Base-by-base conservation (phyloP, 1,284 basidiomycete species). In the Ceratobasidium sp. region DNA sequence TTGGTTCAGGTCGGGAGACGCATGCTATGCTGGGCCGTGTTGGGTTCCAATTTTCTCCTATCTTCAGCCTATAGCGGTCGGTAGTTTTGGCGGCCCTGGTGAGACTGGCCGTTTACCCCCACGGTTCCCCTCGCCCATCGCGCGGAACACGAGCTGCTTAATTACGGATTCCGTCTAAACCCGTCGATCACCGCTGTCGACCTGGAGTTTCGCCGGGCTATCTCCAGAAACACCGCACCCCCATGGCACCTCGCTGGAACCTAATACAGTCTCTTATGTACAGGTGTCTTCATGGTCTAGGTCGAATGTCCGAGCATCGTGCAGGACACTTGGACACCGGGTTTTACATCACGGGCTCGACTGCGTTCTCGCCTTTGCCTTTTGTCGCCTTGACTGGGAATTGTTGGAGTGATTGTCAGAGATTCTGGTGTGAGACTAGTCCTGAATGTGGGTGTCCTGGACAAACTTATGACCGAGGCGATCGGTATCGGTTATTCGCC, bases 381-480 rank as follows among this genome's bases (percentile, higher is more conserved):
- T 59, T 59, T 62, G 39, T 41, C n/a, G 5, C 53, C 43, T 46
- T 62, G 39, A 43, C 59, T 46, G 59, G 41, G 39, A 43, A 46
- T 13, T 22, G 16, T 62, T 22, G 8, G 24, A 9, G 22, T 27
- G 59, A 53, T 19, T 53, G 49, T 16, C n/a, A 27, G 39, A 43
- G 16, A 6, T 11, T 11, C 19, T 29, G 22, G 24, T 54, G 53
- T 54, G 53, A 31, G 27, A 54, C 27, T 54, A 8, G 11, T 61
- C 58, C 58, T 61, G 58, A 41, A 9, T 54, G 58, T 61, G 59
- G n/a, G 59, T 27, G 16, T 31, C 19, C 24, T 27, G 9, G 22
- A 27, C 29, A 16, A 31, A 31, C 6, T 13, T 29, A 37, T n/a
- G 31, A 19, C 41, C 31, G 16, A 24, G 59, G 16, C 59, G 24